A percentile compares a stretch with the other conserved stretches of the same genome.
Conservation (phyloP, 805 yeast genomes). For the Metschnikowia arizonensis region DNA sequence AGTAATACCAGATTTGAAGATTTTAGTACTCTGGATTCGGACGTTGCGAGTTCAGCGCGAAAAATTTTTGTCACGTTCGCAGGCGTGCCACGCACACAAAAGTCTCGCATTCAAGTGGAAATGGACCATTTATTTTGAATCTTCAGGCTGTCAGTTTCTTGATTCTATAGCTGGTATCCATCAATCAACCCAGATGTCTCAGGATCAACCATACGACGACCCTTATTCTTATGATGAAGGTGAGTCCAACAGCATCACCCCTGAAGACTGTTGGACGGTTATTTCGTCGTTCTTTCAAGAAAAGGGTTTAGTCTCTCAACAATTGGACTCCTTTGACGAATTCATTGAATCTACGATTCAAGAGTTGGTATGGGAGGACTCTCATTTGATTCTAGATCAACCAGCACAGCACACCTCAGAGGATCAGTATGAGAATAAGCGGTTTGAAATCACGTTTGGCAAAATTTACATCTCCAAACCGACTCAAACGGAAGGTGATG, state of each 20-base stretch:
- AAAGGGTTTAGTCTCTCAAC: conserved; percentile 96
- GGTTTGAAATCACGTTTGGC: conserved; percentile 96
- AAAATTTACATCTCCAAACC: conserved; percentile 95
- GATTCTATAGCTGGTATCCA: conserved; percentile 4
- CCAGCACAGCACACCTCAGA: conserved; percentile 97
- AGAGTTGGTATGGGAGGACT: conserved; percentile 94
- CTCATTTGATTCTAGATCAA: conserved; percentile 90
- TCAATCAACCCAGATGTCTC: conserved; percentile 16
- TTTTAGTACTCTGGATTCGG: background rate
- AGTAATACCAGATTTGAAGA: background rate
- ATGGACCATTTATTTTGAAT: background rate
- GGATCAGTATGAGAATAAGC: conserved; percentile 80
- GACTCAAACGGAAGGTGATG: conserved; percentile 98
- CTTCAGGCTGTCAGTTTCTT: conserved; percentile 4
- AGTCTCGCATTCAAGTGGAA: conserved; percentile 5
- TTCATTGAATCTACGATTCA: conserved; percentile 95
- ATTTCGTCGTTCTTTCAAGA: conserved; percentile 94
- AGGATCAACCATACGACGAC: conserved; percentile 38
- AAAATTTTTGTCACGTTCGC: conserved; percentile 12
- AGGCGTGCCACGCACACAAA: conserved; percentile 7
- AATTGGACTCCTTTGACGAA: conserved; percentile 96
- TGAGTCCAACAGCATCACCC: conserved; percentile 64
- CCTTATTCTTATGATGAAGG: conserved; percentile 64
- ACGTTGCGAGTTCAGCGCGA: conserved; percentile 3
- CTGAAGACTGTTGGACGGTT: conserved; percentile 99